A percentile compares a stretch with the other conserved stretches of the same genome.
phyloP scores from a whole-genome alignment of 2,329 filamentous ascomycete species.

The Helotiales sp. region DNA sequence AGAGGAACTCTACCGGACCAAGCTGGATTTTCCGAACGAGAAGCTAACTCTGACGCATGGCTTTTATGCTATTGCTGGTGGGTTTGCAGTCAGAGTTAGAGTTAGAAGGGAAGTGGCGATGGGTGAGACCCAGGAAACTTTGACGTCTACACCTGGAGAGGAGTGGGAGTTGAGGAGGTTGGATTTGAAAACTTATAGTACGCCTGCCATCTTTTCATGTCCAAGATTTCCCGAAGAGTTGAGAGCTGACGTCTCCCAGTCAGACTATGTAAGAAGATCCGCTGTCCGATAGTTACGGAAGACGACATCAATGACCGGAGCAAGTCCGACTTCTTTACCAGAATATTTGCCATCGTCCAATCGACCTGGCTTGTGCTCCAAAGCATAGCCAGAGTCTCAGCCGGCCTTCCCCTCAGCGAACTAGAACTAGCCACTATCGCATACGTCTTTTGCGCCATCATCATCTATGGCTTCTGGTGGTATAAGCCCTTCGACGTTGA shows the following conservation, averaged over 20 bases:
- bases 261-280: neutral
- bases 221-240: too few species aligned
- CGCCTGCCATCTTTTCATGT: neutral
- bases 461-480: constrained; percentile 19
- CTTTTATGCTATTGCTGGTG: neutral
- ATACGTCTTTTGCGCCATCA: constrained; percentile 10
- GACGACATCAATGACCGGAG: constrained; percentile 8
- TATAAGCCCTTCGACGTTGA: constrained; percentile 19
- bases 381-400: constrained; percentile 1
- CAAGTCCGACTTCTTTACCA: constrained; percentile 10
- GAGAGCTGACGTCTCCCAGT: neutral
- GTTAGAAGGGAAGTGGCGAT: too few species aligned
- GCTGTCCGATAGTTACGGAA: neutral
- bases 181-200: neutral
- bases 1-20: neutral
- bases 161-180: neutral
- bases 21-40: neutral
- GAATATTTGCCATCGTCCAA: constrained; percentile 6
- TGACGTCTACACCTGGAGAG: neutral
- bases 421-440: constrained; percentile 17
- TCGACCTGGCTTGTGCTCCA: neutral
- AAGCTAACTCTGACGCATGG: neutral
- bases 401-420: neutral
- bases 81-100: too few species aligned
- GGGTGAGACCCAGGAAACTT: neutral